Evolutionary conservation across 345 rosid species (phyloP), one percentile per base, ranked within the genome.

Genomic region (Cochlearia excelsa): DNA sequence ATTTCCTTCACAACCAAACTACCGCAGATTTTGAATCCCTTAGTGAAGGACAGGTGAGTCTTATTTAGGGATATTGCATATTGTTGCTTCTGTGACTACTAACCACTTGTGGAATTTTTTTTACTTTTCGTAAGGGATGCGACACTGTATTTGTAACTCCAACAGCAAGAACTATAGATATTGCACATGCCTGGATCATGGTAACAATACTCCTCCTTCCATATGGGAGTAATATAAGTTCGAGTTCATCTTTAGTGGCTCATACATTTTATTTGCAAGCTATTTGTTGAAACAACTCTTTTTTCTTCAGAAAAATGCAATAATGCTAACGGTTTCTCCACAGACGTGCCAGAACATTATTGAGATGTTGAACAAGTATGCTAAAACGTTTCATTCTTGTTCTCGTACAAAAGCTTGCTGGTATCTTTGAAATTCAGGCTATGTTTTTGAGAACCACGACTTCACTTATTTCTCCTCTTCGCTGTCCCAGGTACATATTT

Each of bases 1-100:
- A 77, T 63, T 90, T 87, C 82, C 95, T 90, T 80, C 97, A 90
- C 69, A 90, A 90, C 78, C 95, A 90, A 75, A 90, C 76, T 39
- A 90, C 97, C 27, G 97, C 95, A 57, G 65, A 90, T 76, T 90
- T 90, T 68, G 95, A 87, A 78, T 46, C 63, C 74, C 95, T 90
- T 60, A 67, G 1, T 54, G 84, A 85, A 77, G 97, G 97, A 63
- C 77, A 87, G 79, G 97, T 84, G 55, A 61, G 60, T 50, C 52
- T 45, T 35, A 28, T 52, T 33, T 11, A 26, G 35, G 33, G 59
- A 39, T 37, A 53, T 30, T 47, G 7, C 50, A 9, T 6, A 26
- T 7, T 56, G 23, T 61, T 59, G 31, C 33, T 1, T 55, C 55
- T 73, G 61, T 60, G 29, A 44, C 49, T 75, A 53, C 45, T 72